These are phyloP conservation scores for Nematodospora anomalae DNA, from an alignment of 1,139 yeast genomes.

Conservation along the genomic window DNA sequence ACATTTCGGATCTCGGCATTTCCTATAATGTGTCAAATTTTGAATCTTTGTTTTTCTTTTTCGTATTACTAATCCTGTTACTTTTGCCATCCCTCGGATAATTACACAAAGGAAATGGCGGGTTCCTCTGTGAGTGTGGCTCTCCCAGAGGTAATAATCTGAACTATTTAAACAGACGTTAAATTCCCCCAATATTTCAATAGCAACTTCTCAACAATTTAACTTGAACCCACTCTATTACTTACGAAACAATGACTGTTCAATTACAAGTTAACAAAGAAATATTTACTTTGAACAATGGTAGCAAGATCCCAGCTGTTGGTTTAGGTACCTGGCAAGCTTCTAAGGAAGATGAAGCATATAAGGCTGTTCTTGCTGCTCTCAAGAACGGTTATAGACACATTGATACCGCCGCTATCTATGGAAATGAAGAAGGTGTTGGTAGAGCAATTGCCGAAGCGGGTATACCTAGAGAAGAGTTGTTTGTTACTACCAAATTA, in stretches of 20 bases:
- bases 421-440: conserved; percentile 64
- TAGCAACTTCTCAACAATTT: too few species aligned
- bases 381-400: conserved; percentile 72
- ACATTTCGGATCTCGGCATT: too few species aligned
- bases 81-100: too few species aligned
- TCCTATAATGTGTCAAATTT: too few species aligned
- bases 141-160: too few species aligned
- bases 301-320: conserved; percentile 62
- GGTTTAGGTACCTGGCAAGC: conserved; percentile 86
- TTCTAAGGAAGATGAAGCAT: conserved; percentile 56
- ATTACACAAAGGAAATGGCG: too few species aligned
- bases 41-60: too few species aligned
- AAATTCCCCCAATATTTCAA: conserved; percentile 1
- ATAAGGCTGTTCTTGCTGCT: conserved; percentile 61
- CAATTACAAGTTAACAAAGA: conserved; percentile 19
- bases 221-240: too few species aligned
- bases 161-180: too few species aligned
- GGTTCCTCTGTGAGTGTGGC: too few species aligned
- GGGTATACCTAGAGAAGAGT: conserved; percentile 65
- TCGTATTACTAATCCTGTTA: too few species aligned
- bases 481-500: conserved; percentile 79
- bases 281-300: conserved; percentile 55
- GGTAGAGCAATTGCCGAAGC: conserved; percentile 67
- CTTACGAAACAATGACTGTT: conserved; percentile 12
- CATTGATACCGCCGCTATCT: conserved; percentile 75